Percentiles rank a stretch among this genome's conserved stretches.
These are phyloP conservation scores for Aspergillus brunneoviolaceus DNA, from an alignment of 2,329 filamentous ascomycete genomes.

Conservation along the genomic window DNA sequence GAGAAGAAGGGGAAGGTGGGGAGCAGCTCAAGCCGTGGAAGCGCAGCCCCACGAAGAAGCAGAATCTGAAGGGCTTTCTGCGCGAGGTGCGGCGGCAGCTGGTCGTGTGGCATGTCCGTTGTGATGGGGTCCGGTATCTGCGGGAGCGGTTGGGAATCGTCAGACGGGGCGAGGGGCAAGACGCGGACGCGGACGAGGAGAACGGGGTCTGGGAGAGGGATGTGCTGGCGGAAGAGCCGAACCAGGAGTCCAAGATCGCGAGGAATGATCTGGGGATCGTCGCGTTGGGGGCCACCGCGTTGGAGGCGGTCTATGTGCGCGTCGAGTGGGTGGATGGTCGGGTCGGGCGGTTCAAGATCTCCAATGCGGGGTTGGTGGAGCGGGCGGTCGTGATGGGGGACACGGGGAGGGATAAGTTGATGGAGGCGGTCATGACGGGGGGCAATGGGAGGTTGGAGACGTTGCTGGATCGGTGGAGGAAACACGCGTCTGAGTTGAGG, in stretches of 20 bases:
- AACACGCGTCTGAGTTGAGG: conserved; percentile 4
- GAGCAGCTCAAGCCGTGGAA: conserved; percentile 22
- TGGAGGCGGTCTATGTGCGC: conserved; percentile 45
- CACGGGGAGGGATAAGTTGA: conserved; percentile 36
- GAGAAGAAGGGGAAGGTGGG: conserved; percentile 19
- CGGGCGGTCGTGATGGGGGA: conserved; percentile 45
- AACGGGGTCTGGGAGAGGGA: conserved; percentile 17
- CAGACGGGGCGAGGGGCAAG: conserved; percentile 9
- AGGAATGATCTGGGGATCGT: conserved; percentile 34
- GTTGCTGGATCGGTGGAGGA: conserved; percentile 32
- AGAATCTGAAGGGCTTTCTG: conserved; percentile 39
- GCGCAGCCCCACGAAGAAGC: conserved; percentile 20
- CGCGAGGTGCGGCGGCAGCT: conserved; percentile 43
- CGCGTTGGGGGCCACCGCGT: conserved; percentile 34
- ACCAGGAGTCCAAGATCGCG: conserved; percentile 9
- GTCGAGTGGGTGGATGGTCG: conserved; percentile 47
- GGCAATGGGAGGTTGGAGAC: conserved; percentile 37
- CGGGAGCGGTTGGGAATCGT: conserved; percentile 32
- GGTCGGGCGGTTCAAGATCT: conserved; percentile 45
- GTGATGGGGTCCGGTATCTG: conserved; percentile 38
- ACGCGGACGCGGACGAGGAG: conserved; percentile 15
- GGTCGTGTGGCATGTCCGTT: conserved; percentile 43
- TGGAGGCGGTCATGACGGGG: conserved; percentile 36
- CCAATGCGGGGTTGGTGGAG: conserved; percentile 42
- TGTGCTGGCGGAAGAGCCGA: conserved; percentile 4